Evolutionary conservation across 257 asterid species (phyloP).

Genomic region (Nicotiana paniculata): DNA sequence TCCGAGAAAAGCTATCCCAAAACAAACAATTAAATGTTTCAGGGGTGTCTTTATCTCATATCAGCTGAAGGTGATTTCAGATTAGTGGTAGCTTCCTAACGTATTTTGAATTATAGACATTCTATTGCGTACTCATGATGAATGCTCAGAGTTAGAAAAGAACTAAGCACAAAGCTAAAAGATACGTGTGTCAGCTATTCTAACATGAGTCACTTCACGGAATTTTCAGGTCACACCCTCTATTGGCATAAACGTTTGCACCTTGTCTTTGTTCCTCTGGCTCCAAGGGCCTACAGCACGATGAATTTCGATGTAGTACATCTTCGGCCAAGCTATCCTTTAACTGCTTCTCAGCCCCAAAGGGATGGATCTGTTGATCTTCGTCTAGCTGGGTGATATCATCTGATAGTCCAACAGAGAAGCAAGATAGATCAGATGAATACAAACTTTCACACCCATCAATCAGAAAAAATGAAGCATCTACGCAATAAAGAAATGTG

Average conservation of each 20-base stretch:
- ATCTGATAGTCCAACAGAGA: constrained; percentile 46
- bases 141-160: not conserved
- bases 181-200: not conserved
- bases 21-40: not conserved
- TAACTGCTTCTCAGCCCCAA: constrained; percentile 18
- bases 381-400: constrained; percentile 72
- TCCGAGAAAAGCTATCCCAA: no score
- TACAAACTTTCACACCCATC: not conserved
- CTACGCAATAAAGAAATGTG: not conserved
- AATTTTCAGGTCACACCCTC: not conserved
- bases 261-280: constrained; percentile 39
- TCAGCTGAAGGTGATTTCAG: not conserved
- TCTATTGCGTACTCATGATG: not conserved
- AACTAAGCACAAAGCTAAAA: not conserved
- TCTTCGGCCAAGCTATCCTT: constrained; percentile 21
- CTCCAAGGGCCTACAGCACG: constrained; percentile 19
- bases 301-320: constrained; percentile 24
- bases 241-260: constrained; percentile 21
- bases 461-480: constrained; percentile 12
- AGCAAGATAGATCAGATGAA: constrained; percentile 10
- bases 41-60: not conserved
- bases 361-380: constrained; percentile 26
- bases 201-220: constrained; percentile 1
- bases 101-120: not conserved
- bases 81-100: not conserved